Evolutionary conservation across 2,329 filamentous ascomycete genomes (phyloP), one percentile per base, ranked within the genome.

Genomic region (Cladosporium phlei): DNA sequence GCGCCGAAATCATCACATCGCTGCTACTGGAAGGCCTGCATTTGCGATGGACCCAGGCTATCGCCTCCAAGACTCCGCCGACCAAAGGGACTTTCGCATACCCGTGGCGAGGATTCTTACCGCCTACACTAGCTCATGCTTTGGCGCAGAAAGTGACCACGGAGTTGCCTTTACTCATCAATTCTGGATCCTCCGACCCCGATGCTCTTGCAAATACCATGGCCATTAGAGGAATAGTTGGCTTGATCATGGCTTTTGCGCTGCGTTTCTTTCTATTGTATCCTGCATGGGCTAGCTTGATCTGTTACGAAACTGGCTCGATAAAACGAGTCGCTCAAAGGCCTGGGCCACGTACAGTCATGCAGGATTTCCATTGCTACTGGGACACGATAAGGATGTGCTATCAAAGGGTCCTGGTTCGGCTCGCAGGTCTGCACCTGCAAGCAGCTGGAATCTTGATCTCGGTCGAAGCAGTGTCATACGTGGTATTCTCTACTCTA

Each of bases 381-480:
- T n/a, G n/a, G n/a, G n/a, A n/a, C n/a, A n/a, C n/a, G n/a, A n/a
- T 39, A 5, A 28, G 8, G 5, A 11, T 1, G 3, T 29, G 37
- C 11, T 29, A 29, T 11, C 16, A 20, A 9, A 14, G 7, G n/a
- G 12, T 39, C 7, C 24, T 39, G 7, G 16, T 39, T 27, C 37
- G 37, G 9, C 16, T 39, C 3, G 10, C 25, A 14, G 24, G 3
- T 17, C 25, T 39, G 4, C 37, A 39, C 5, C 24, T 39, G 1
- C 37, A 39, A 29, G 24, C 37, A 5, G 37, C 37, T 9, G 37
- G 24, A n/a, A n/a, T 39, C 17, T 28, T 39, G 37, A 39, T 39
- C 16, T 16, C 17, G 11, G 21, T 39, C 14, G 37, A 29, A 14
- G 12, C 24, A n/a, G 5, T 27, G 17, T 20, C 25, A 29, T 29